phyloP scores from a whole-genome alignment of 1,284 basidiomycete species.

The Bjerkandera adusta region DNA sequence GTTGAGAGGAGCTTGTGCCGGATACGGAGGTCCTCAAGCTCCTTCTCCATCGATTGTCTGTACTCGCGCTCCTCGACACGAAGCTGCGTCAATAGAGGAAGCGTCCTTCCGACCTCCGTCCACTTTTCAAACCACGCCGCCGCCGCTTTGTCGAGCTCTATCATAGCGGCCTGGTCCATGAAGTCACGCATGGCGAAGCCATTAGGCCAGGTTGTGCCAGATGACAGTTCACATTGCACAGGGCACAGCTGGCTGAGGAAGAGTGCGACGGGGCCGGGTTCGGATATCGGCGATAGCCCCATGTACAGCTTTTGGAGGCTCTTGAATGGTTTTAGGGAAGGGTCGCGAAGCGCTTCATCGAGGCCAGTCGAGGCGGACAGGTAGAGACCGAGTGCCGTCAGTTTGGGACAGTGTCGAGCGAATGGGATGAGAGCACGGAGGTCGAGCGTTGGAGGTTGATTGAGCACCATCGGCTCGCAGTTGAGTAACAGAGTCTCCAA shows the following conservation, averaged over 20 bases:
- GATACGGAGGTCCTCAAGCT: constrained; percentile 52
- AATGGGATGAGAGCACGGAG: constrained; percentile 52
- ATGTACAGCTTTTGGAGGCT: constrained; percentile 40
- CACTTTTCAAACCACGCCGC: constrained; percentile 39
- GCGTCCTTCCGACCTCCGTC: constrained; percentile 40
- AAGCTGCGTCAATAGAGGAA: constrained; percentile 48
- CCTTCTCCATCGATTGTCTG: constrained; percentile 38
- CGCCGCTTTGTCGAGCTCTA: constrained; percentile 6
- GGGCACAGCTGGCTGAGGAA: constrained; percentile 52
- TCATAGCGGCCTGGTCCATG: not conserved
- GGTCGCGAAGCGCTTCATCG: constrained; percentile 11
- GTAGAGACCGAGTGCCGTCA: constrained; percentile 52
- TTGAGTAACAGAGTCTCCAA: constrained; percentile 49
- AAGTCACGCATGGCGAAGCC: constrained; percentile 18
- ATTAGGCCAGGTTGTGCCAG: constrained; percentile 30
- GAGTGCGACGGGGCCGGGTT: constrained; percentile 43
- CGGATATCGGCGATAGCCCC: constrained; percentile 46
- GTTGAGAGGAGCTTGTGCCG: constrained; percentile 45
- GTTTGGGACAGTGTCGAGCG: constrained; percentile 49
- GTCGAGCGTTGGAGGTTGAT: constrained; percentile 36
- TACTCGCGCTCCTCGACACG: constrained; percentile 46
- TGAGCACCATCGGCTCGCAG: constrained; percentile 40
- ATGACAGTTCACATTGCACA: constrained; percentile 37
- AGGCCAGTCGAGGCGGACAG: constrained; percentile 36
- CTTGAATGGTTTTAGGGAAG: constrained; percentile 33